phyloP scores from a whole-genome alignment of 2,329 filamentous ascomycete genomes.

The Dactylonectria macrodidyma region DNA sequence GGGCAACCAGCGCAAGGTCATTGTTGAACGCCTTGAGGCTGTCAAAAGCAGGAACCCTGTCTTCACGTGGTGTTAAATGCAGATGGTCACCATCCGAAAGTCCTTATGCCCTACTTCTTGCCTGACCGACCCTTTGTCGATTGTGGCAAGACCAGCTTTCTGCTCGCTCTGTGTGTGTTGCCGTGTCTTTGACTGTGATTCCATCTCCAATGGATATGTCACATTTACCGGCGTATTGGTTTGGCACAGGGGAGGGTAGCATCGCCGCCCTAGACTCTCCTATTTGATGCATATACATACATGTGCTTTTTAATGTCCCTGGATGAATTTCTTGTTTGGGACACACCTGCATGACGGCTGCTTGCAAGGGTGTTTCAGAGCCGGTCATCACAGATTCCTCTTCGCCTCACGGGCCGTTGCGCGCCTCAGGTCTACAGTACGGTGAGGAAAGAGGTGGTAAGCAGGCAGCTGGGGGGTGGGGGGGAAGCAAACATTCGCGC shows the following conservation, averaged over 20 bases:
- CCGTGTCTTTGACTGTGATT: neutral
- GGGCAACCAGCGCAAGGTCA: constrained; percentile 91
- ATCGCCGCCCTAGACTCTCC: constrained; percentile 22
- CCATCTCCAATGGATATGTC: constrained; percentile 2
- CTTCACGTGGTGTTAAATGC: constrained; percentile 91
- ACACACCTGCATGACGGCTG: constrained; percentile 37
- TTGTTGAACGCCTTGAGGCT: constrained; percentile 95
- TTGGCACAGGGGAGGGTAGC: constrained; percentile 28
- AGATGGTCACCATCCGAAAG: constrained; percentile 7
- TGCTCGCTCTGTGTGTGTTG: neutral
- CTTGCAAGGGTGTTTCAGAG: constrained; percentile 23
- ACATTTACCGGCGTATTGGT: neutral
- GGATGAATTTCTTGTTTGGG: constrained; percentile 33
- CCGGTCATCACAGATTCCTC: constrained; percentile 16
- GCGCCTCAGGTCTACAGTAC: constrained; percentile 6
- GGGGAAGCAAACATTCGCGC: constrained; percentile 23
- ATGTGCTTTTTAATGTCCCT: constrained; percentile 23
- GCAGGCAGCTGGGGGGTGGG: constrained; percentile 16
- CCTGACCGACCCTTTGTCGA: constrained; percentile 14
- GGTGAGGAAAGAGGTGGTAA: constrained; percentile 8
- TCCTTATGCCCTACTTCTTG: constrained; percentile 6
- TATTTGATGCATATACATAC: constrained; percentile 11
- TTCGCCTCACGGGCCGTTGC: constrained; percentile 5
- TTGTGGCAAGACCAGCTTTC: neutral
- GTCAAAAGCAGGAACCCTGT: constrained; percentile 97